Percentiles rank a stretch among this genome's conserved stretches.
Conservation (phyloP, 23 red algal species). For the Gracilaria domingensis region DNA sequence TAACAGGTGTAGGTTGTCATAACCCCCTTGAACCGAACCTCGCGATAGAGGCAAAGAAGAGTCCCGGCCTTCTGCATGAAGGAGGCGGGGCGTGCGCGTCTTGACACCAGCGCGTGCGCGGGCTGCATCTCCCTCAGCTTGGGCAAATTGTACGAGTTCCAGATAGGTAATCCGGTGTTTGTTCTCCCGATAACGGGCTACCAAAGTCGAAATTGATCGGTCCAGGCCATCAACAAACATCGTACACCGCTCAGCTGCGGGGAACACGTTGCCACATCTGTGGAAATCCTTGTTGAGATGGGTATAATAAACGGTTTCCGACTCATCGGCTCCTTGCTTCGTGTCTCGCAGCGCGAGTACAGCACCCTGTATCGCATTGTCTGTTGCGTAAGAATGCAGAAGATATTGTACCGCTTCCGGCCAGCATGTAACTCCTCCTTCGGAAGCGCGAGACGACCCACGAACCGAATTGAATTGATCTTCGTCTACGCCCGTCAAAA, state of each 20-base stretch:
- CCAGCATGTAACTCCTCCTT: conserved; percentile 49
- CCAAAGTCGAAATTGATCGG: not conserved
- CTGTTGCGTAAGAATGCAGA: conserved; percentile 16
- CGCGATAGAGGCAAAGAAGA: no score
- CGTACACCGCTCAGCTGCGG: not conserved
- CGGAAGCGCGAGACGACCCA: not conserved
- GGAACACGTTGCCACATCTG: conserved; percentile 42
- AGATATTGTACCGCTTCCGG: conserved; percentile 59
- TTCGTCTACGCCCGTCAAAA: not conserved
- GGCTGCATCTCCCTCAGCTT: conserved; percentile 27
- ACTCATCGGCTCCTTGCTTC: not conserved
- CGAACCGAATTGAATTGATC: conserved; percentile 13
- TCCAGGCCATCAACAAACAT: conserved; percentile 47
- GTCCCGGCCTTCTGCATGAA: not conserved
- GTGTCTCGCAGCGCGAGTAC: not conserved
- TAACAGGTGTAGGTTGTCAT: no score
- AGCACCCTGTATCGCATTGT: not conserved
- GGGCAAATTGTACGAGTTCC: conserved; percentile 13
- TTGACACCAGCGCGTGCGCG: not conserved
- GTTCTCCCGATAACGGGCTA: conserved; percentile 3
- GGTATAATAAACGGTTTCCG: conserved; percentile 29
- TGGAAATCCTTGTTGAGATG: conserved; percentile 18
- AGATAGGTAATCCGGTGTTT: not conserved
- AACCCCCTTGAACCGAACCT: no score
- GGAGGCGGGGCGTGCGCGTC: not conserved